These are phyloP conservation scores for Pterocarpus santalinus DNA, from an alignment of 306 rosid genomes.

Conservation along the genomic window DNA sequence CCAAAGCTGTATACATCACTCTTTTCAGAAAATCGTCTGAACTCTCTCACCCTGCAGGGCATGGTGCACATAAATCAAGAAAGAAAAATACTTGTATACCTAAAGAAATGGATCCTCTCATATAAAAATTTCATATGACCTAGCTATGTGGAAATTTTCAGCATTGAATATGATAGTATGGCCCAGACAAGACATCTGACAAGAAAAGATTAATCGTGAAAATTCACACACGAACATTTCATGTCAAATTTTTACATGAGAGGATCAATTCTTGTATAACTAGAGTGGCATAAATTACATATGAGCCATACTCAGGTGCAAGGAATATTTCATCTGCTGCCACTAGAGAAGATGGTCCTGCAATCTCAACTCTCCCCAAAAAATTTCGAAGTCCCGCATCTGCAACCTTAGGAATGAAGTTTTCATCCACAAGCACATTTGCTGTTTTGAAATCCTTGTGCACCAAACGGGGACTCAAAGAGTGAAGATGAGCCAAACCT, in stretches of 20 bases:
- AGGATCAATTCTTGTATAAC: not conserved
- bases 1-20: slow-evolving; percentile 92
- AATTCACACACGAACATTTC: too few relatives aligned
- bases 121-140: too few relatives aligned
- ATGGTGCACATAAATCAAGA: slow-evolving; percentile 32
- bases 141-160: too few relatives aligned
- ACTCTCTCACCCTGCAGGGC: slow-evolving; percentile 82
- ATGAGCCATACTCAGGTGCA: slow-evolving; percentile 76
- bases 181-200: too few relatives aligned
- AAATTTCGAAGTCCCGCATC: slow-evolving; percentile 87
- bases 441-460: slow-evolving; percentile 90
- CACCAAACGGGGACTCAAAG: slow-evolving; percentile 83
- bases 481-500: slow-evolving; percentile 92
- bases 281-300: slow-evolving; percentile 22
- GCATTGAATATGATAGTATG: too few relatives aligned
- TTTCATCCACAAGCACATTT: slow-evolving; percentile 92
- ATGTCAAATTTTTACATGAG: too few relatives aligned
- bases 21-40: slow-evolving; percentile 87
- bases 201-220: too few relatives aligned
- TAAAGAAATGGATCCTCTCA: too few relatives aligned
- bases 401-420: slow-evolving; percentile 87
- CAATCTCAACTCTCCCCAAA: slow-evolving; percentile 70
- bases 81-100: not conserved
- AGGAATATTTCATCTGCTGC: slow-evolving; percentile 77
- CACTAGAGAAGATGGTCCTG: slow-evolving; percentile 82